phyloP scores from a whole-genome alignment of 139 green algal genomes.

The Tetraselmis chui region DNA sequence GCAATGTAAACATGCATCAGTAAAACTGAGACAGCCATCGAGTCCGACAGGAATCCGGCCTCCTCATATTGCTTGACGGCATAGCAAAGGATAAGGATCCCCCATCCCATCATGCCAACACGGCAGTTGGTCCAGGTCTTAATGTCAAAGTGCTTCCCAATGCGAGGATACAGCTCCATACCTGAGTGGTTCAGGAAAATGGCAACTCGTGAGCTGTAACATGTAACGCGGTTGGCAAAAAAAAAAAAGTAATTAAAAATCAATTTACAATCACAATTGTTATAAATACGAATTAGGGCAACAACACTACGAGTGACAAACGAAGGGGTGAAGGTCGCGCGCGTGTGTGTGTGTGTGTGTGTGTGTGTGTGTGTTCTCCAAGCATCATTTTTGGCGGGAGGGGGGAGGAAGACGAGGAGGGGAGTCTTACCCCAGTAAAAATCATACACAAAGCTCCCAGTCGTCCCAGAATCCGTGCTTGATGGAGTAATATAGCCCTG shows the following conservation, averaged over 20 bases:
- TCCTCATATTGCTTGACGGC: conserved; percentile 49
- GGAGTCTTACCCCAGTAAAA: conserved; percentile 60
- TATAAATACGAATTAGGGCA: too few relatives aligned
- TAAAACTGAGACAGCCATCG: conserved; percentile 48
- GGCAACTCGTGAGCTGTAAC: too few relatives aligned
- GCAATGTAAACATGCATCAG: conserved; percentile 56
- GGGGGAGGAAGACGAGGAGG: too few relatives aligned
- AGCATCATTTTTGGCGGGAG: too few relatives aligned
- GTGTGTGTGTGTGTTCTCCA: too few relatives aligned
- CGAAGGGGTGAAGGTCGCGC: too few relatives aligned
- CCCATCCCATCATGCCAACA: conserved; percentile 75
- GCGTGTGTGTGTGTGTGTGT: too few relatives aligned
- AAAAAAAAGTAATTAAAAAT: too few relatives aligned
- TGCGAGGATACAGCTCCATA: conserved; percentile 66
- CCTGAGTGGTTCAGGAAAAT: too few relatives aligned
- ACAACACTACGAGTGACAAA: too few relatives aligned
- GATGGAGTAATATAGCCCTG: conserved; percentile 37
- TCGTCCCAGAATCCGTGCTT: conserved; percentile 42
- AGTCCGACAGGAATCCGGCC: conserved; percentile 41
- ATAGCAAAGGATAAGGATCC: conserved; percentile 43
- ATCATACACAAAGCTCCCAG: conserved; percentile 61
- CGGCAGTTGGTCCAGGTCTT: conserved; percentile 80
- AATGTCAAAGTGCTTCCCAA: conserved; percentile 62
- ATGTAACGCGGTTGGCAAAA: too few relatives aligned
- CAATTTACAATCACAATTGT: too few relatives aligned